Evolutionary conservation across 139 green algal genomes (phyloP).

Genomic region (Spirogloea muscicola): DNA sequence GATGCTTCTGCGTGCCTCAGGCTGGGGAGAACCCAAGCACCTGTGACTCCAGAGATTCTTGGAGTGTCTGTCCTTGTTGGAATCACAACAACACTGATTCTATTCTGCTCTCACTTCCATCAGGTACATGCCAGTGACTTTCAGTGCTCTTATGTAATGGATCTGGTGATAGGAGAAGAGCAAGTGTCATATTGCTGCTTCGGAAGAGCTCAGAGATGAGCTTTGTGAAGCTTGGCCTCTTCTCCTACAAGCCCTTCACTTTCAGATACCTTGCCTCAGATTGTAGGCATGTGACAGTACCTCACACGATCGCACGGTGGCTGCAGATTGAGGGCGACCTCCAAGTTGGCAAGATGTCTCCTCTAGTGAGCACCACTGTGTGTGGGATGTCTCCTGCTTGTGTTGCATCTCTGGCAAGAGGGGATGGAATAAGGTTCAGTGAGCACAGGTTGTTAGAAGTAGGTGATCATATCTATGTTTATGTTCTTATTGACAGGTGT

Average conservation of each 20-base stretch:
- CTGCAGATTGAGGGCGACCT: slow-evolving; percentile 37
- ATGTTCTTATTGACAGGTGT: too few relatives aligned
- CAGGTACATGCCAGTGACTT: slow-evolving; percentile 51
- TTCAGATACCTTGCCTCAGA: neutral
- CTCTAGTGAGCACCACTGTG: too few relatives aligned
- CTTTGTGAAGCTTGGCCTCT: neutral
- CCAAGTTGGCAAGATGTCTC: slow-evolving; percentile 30
- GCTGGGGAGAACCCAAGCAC: neutral
- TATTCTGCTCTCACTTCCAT: slow-evolving; percentile 96
- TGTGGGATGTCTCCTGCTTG: too few relatives aligned
- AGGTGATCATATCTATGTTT: too few relatives aligned
- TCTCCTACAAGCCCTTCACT: neutral
- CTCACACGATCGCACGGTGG: too few relatives aligned
- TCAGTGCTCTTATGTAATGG: neutral
- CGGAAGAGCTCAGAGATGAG: neutral
- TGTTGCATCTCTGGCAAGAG: too few relatives aligned
- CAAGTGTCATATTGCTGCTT: neutral
- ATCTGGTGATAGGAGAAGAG: neutral
- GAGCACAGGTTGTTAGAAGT: too few relatives aligned
- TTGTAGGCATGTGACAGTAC: neutral
- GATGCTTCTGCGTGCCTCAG: too few relatives aligned
- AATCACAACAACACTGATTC: slow-evolving; percentile 79
- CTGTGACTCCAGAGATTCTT: slow-evolving; percentile 11
- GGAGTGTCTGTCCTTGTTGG: slow-evolving; percentile 66
- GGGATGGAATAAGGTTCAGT: too few relatives aligned